Evolutionary conservation across 208 protist species (phyloP).

Genomic region (Crithidia bombi): DNA sequence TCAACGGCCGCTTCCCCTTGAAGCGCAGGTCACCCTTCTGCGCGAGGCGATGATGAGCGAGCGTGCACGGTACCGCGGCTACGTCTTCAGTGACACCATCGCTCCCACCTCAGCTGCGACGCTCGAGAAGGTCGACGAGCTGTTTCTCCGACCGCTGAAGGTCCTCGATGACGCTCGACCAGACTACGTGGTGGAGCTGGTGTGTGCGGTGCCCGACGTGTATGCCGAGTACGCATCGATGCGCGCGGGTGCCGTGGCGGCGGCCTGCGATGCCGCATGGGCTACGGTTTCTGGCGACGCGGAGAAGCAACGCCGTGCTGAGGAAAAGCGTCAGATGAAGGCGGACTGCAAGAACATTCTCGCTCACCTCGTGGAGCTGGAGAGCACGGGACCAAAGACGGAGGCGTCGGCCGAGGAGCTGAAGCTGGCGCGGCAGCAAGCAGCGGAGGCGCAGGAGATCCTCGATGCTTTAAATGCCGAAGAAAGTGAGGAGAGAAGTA

Average conservation of each 20-base stretch:
- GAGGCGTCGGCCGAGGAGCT: constrained; percentile 44
- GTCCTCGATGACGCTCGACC: constrained; percentile 50
- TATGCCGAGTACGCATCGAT: constrained; percentile 34
- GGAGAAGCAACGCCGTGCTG: constrained; percentile 20
- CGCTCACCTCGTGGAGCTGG: constrained; percentile 34
- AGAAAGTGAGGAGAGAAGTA: constrained; percentile 23
- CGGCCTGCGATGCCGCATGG: constrained; percentile 17
- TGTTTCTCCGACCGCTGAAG: constrained; percentile 30
- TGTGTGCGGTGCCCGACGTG: constrained; percentile 43
- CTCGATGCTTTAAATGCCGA: constrained; percentile 37
- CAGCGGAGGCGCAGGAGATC: constrained; percentile 46
- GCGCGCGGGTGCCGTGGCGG: neutral
- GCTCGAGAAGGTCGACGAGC: constrained; percentile 36
- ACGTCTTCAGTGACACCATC: constrained; percentile 80
- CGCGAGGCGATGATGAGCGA: constrained; percentile 38
- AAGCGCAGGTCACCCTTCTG: constrained; percentile 59
- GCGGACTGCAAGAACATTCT: constrained; percentile 36
- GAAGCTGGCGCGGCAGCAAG: constrained; percentile 38
- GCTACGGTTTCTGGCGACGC: constrained; percentile 12
- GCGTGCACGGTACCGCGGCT: constrained; percentile 63
- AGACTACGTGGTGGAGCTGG: constrained; percentile 63
- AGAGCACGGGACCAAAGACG: constrained; percentile 31
- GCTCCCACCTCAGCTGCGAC: constrained; percentile 20
- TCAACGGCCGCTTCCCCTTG: constrained; percentile 45
- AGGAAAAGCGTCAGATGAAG: constrained; percentile 43